phyloP scores from a whole-genome alignment of 2,329 filamentous ascomycete species.

The Penicillium sp. region DNA sequence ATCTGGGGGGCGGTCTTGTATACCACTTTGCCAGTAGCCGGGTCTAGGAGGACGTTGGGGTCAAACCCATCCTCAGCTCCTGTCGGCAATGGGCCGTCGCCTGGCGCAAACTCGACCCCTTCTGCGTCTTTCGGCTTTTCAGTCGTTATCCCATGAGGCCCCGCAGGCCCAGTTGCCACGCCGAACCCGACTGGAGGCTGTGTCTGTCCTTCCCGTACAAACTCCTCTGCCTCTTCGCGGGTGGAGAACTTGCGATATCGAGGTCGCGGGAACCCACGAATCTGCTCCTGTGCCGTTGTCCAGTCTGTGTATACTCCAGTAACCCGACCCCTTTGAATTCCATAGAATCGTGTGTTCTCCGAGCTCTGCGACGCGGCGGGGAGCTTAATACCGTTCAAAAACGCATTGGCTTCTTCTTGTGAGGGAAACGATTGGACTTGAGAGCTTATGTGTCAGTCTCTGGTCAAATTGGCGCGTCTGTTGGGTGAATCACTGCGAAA shows the following conservation, averaged over 20 bases:
- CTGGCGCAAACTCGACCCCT: slow-evolving; percentile 49
- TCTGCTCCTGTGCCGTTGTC: slow-evolving; percentile 69
- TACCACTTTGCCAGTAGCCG: slow-evolving; percentile 52
- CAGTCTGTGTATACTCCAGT: slow-evolving; percentile 66
- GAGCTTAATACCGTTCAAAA: slow-evolving; percentile 62
- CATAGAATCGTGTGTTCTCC: slow-evolving; percentile 56
- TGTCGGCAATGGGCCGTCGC: slow-evolving; percentile 54
- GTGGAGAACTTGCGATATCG: slow-evolving; percentile 68
- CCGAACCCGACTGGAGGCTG: slow-evolving; percentile 29
- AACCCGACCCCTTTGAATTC: slow-evolving; percentile 56
- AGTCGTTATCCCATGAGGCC: slow-evolving; percentile 39
- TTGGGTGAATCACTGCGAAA: neutral
- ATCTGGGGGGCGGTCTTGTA: slow-evolving; percentile 55
- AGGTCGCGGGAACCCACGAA: slow-evolving; percentile 67
- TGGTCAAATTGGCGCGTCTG: neutral
- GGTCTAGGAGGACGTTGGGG: slow-evolving; percentile 55
- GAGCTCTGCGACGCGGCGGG: slow-evolving; percentile 35
- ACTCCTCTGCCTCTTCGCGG: slow-evolving; percentile 71
- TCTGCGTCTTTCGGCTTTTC: slow-evolving; percentile 45
- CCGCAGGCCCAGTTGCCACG: slow-evolving; percentile 33
- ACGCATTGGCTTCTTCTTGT: slow-evolving; percentile 73
- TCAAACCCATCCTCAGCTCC: slow-evolving; percentile 63
- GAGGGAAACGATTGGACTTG: slow-evolving; percentile 77
- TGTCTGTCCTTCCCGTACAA: slow-evolving; percentile 54
- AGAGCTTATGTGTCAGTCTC: neutral